phyloP scores from a whole-genome alignment of 2,329 filamentous ascomycete species.

The Calonectria pseudoreteaudii region DNA sequence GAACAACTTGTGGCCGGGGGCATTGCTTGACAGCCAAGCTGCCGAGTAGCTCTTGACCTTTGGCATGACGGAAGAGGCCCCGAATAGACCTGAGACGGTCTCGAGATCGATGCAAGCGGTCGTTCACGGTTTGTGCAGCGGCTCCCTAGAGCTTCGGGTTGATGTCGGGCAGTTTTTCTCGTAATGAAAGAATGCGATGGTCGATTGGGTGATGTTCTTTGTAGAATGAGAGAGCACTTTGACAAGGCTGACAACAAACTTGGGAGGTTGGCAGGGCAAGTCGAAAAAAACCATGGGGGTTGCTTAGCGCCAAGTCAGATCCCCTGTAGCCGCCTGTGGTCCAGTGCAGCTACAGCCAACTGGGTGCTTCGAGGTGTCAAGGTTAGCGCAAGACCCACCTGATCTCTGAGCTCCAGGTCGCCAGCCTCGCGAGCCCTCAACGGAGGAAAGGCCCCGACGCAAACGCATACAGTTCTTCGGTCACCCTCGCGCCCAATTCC shows the following conservation, averaged over 20 bases:
- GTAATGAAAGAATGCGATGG: neutral
- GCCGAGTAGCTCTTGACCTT: constrained; percentile 89
- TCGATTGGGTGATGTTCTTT: constrained; percentile 17
- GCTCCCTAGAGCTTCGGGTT: constrained; percentile 31
- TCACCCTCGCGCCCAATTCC: neutral
- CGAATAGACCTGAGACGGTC: neutral
- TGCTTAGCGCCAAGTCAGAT: constrained; percentile 9
- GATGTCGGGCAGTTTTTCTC: neutral
- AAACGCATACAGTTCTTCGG: neutral
- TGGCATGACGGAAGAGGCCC: constrained; percentile 71
- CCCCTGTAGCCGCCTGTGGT: constrained; percentile 17
- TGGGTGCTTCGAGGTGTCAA: neutral
- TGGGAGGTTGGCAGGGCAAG: constrained; percentile 25
- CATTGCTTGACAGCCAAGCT: constrained; percentile 84
- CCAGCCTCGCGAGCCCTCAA: constrained; percentile 18
- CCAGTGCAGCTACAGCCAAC: constrained; percentile 17
- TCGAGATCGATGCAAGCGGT: constrained; percentile 16
- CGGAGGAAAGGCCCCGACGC: neutral
- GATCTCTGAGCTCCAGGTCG: constrained; percentile 20
- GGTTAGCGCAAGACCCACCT: constrained; percentile 20
- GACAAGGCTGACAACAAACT: constrained; percentile 19
- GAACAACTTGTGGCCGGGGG: constrained; percentile 84
- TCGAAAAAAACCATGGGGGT: constrained; percentile 17
- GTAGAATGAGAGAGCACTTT: neutral
- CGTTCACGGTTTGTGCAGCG: neutral